Evolutionary conservation across 345 rosid species (phyloP), one percentile per base, ranked within the genome.

Genomic region (Bruguiera gymnorhiza): DNA sequence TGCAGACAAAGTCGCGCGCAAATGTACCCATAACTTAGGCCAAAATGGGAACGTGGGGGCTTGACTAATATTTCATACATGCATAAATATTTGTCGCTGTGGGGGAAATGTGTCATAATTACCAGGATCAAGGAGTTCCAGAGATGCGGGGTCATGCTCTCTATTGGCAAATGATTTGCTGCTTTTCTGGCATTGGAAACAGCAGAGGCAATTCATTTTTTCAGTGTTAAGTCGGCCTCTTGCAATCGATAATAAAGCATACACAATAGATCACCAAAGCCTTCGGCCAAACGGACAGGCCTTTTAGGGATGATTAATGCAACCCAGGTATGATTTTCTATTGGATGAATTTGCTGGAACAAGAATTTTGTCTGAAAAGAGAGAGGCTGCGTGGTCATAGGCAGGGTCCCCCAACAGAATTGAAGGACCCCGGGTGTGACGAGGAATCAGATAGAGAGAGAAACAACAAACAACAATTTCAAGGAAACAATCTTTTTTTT

Each of bases 111-210:
- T 6, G 23, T n/a, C 1, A 6, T 8, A 18, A 27, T 65, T 19
- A 43, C 54, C 68, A 26, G 36, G 13, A 55, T 55, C 60, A 55
- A 23, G 27, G 6, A 6, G 60, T 55, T 24, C 30, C 21, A 1
- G 11, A 24, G 36, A 6, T 19, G 70, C 52, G 9, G 53, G 36
- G 6, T 59, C 76, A 48, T 19, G 51, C 23, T 50, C 76, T 72
- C 70, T 34, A 31, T 59, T 66, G 62, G 37, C 20, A 64, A 30
- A 19, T 21, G 65, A 57, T 72, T 65, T 72, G 32, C 15, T 55
- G 60, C 70, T 66, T 66, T 73, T 73, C 52, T 73, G 76, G 16
- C 66, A 66, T 26, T 73, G 76, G 31, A 73, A 73, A 52, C 76
- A 73, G 52, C 71, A 26, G 57, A 73, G 53, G 54, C 76, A 73